Conservation (phyloP, 768 basidiomycete genomes). For the Mycena haematopus region DNA sequence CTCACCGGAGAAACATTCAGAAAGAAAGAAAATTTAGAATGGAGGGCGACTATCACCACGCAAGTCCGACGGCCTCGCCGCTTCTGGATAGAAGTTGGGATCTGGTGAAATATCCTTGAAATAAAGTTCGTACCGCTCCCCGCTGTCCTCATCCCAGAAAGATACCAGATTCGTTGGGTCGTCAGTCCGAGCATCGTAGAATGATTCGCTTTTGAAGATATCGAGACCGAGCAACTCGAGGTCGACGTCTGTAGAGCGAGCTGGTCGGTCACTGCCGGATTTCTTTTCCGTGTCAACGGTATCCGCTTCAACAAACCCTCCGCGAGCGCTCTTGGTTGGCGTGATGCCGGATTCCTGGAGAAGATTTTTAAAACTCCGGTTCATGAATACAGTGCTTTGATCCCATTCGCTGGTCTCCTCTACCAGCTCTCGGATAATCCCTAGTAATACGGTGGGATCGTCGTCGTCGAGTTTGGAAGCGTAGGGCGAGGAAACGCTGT, state of each 20-base stretch:
- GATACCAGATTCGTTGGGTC: constrained; percentile 23
- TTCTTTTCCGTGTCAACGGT: not conserved
- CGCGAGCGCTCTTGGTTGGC: not conserved
- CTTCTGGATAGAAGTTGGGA: not conserved
- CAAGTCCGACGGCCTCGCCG: constrained; percentile 19
- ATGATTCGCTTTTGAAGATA: constrained; percentile 28
- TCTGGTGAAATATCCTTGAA: not conserved
- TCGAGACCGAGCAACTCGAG: constrained; percentile 34
- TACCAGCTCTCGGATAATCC: constrained; percentile 54
- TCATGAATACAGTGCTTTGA: constrained; percentile 49
- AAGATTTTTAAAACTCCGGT: constrained; percentile 53
- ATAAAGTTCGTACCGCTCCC: constrained; percentile 15
- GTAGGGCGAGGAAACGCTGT: constrained; percentile 12
- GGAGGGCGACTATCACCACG: constrained; percentile 24
- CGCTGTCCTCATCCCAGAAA: constrained; percentile 32
- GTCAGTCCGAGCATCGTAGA: not conserved
- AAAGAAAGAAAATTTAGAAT: not conserved
- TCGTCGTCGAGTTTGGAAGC: constrained; percentile 25
- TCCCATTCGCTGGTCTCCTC: constrained; percentile 61
- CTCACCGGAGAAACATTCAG: constrained; percentile 10
- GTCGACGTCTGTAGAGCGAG: constrained; percentile 32
- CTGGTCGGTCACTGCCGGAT: constrained; percentile 15
- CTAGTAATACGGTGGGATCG: constrained; percentile 43
- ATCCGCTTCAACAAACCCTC: not conserved
- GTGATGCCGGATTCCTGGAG: constrained; percentile 41